Conservation (phyloP, 140 eudicot genomes). For the Flaveria floridana region DNA sequence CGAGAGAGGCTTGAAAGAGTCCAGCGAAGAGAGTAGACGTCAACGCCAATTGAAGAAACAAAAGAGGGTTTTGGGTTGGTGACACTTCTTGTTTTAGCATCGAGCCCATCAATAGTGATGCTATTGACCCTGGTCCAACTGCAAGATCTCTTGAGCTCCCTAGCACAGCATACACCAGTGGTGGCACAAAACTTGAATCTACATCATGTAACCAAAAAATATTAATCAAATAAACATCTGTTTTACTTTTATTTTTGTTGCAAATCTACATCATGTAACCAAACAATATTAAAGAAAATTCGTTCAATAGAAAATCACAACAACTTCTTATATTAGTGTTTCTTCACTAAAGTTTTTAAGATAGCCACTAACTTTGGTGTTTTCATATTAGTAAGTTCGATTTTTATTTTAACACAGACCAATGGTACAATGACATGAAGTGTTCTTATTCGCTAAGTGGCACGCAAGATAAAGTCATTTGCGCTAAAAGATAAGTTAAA, state of each 20-base stretch:
- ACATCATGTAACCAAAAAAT: not conserved
- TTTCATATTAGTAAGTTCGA: not conserved
- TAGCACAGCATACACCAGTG: slow-evolving; percentile 78
- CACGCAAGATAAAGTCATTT: not conserved
- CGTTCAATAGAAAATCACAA: not conserved
- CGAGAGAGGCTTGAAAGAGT: slow-evolving; percentile 87
- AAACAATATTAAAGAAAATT: not conserved
- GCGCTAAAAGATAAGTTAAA: not conserved
- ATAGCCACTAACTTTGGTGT: not conserved
- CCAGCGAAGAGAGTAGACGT: slow-evolving; percentile 96
- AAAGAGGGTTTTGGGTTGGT: slow-evolving; percentile 56
- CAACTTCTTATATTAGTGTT: too few species aligned
- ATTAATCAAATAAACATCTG: not conserved
- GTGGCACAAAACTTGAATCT: slow-evolving; percentile 99
- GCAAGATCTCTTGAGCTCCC: slow-evolving; percentile 98
- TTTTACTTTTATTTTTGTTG: not conserved
- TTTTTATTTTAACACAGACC: too few species aligned
- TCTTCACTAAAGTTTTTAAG: too few species aligned
- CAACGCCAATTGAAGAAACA: slow-evolving; percentile 89
- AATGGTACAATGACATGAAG: not conserved
- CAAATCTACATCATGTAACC: not conserved
- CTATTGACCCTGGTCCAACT: slow-evolving; percentile 96
- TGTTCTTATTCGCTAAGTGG: not conserved
- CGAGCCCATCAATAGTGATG: slow-evolving; percentile 89
- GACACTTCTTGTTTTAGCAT: slow-evolving; percentile 82